phyloP scores from a whole-genome alignment of 139 green algal species.

The Bryopsis sp. region DNA sequence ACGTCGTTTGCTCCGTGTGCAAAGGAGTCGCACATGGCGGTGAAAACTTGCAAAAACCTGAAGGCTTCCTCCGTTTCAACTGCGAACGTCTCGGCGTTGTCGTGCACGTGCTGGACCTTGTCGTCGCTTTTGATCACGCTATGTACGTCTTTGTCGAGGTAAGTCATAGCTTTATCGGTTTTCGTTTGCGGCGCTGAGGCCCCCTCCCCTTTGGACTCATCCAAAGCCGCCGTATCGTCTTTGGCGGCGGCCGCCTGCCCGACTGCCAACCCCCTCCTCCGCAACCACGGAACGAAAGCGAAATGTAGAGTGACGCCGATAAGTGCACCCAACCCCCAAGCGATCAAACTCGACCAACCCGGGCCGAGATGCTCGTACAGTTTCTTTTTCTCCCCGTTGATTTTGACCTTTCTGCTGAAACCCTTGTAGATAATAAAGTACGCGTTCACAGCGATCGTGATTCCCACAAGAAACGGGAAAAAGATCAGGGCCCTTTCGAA shows the following conservation, averaged over 20 bases:
- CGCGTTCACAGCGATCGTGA: conserved; percentile 40
- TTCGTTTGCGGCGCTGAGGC: no score
- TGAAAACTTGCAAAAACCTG: conserved; percentile 78
- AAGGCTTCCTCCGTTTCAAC: conserved; percentile 54
- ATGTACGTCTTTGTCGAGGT: conserved; percentile 26
- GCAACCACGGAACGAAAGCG: conserved; percentile 15
- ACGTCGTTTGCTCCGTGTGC: conserved; percentile 81
- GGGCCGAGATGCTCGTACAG: conserved; percentile 6
- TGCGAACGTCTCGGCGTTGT: conserved; percentile 59
- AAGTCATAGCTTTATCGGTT: no score
- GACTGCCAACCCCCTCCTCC: no score
- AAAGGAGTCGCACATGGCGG: conserved; percentile 72
- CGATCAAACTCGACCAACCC: conserved; percentile 11
- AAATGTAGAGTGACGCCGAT: neutral
- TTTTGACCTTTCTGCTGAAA: conserved; percentile 26
- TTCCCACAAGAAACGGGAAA: conserved; percentile 33
- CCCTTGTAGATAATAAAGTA: conserved; percentile 60
- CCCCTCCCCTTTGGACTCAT: no score
- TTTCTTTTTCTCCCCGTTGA: conserved; percentile 13
- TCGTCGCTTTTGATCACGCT: conserved; percentile 25
- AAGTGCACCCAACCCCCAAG: neutral
- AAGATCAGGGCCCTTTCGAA: conserved; percentile 28
- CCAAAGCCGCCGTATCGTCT: no score
- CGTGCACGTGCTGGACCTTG: conserved; percentile 40
- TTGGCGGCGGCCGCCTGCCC: no score